Evolutionary conservation across 164 flowering plant genomes (phyloP).

Genomic region (Pachysandra terminalis): DNA sequence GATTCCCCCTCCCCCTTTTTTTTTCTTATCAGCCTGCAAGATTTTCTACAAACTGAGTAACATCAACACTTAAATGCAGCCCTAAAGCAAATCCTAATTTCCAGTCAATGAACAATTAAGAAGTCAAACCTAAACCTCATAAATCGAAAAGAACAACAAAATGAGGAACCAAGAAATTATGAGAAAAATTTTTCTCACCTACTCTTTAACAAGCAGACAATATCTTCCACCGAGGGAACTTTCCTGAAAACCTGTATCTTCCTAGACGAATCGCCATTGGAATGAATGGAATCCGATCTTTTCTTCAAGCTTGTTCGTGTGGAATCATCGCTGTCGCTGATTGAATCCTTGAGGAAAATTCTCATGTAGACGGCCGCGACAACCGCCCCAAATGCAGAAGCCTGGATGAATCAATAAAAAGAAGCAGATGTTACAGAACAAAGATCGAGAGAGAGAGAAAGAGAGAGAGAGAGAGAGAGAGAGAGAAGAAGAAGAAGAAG

Average conservation of each 20-base stretch:
- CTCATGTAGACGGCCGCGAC: constrained; percentile 43
- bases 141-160: background rate
- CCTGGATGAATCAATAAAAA: constrained; percentile 18
- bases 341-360: constrained; percentile 34
- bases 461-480: background rate
- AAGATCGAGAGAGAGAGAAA: too few relatives aligned
- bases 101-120: too few relatives aligned
- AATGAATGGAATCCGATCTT: background rate
- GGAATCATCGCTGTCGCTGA: constrained; percentile 4
- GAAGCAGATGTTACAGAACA: background rate
- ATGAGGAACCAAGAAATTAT: too few relatives aligned
- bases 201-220: constrained; percentile 41
- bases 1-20: background rate
- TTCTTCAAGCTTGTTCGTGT: constrained; percentile 21
- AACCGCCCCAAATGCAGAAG: constrained; percentile 30
- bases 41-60: background rate
- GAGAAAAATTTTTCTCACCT: constrained; percentile 36
- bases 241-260: constrained; percentile 33
- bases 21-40: background rate
- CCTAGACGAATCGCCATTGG: constrained; percentile 15
- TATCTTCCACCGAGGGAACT: constrained; percentile 45
- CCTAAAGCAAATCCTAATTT: background rate
- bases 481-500: background rate
- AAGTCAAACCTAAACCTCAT: too few relatives aligned
- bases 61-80: background rate